phyloP scores from a whole-genome alignment of 202 grass and related monocot genomes.

The Thinopyrum obtusiflorum region DNA sequence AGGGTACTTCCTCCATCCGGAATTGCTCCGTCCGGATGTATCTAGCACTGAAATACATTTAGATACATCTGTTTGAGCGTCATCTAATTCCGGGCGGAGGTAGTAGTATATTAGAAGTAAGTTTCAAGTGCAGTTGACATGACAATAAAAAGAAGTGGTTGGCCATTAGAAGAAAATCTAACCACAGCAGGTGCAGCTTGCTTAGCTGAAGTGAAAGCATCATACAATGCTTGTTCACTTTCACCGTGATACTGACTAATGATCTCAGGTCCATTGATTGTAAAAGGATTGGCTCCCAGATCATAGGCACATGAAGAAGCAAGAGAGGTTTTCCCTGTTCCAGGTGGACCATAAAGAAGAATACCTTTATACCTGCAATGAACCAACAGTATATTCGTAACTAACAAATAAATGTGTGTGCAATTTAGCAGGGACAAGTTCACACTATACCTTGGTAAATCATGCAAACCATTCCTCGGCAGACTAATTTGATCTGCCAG shows the following conservation, averaged over 20 bases:
- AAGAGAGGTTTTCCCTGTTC: conserved; percentile 92
- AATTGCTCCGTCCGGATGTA: no score
- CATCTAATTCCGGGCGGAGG: not conserved
- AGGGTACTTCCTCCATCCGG: not conserved
- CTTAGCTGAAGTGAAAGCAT: conserved; percentile 77
- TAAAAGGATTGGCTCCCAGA: conserved; percentile 57
- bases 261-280: conserved; percentile 86
- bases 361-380: conserved; percentile 78
- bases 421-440: not conserved
- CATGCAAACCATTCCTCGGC: conserved; percentile 61
- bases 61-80: no score
- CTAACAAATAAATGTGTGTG: not conserved
- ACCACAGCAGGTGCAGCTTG: conserved; percentile 73
- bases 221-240: conserved; percentile 71
- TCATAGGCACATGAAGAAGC: conserved; percentile 69
- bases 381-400: conserved; percentile 20
- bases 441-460: conserved; percentile 49
- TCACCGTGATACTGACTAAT: conserved; percentile 88
- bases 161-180: conserved; percentile 39
- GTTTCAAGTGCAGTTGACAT: conserved; percentile 10
- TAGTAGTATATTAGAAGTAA: not conserved
- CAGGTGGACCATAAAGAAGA: conserved; percentile 89
- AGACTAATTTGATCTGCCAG: conserved; percentile 46
- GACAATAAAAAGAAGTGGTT: conserved; percentile 17
- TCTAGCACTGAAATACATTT: no score